phyloP scores from a whole-genome alignment of 257 asterid genomes.

The Plantago ovata region DNA sequence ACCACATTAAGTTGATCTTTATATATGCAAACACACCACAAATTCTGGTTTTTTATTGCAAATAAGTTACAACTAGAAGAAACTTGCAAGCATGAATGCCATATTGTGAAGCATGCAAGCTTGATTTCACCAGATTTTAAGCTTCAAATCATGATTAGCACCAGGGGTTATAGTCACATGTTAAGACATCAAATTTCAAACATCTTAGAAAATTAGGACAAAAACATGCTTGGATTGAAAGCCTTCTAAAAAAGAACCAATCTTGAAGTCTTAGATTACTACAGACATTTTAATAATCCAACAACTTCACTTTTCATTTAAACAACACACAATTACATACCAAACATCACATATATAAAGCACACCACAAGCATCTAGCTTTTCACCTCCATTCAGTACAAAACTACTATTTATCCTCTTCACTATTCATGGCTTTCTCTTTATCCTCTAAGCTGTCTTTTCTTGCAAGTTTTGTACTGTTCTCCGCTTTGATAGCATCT shows the following conservation, averaged over 20 bases:
- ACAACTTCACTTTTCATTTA: conserved; percentile 30
- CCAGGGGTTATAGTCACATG: neutral
- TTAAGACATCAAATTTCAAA: neutral
- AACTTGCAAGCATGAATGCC: too few relatives aligned
- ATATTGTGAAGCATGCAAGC: too few relatives aligned
- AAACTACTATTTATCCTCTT: conserved; percentile 1
- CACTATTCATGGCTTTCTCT: conserved; percentile 30
- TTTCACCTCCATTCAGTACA: conserved; percentile 17
- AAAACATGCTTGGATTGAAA: conserved; percentile 30
- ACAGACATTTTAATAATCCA: conserved; percentile 5
- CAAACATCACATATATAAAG: conserved; percentile 21
- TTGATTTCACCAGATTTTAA: too few relatives aligned
- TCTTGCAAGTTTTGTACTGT: conserved; percentile 26
- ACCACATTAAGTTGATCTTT: too few relatives aligned
- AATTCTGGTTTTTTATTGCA: too few relatives aligned
- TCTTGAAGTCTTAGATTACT: conserved; percentile 38
- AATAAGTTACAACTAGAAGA: too few relatives aligned
- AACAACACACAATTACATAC: conserved; percentile 26
- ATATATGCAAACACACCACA: too few relatives aligned
- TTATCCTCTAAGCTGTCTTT: conserved; percentile 29
- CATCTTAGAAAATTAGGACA: neutral
- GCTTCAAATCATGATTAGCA: too few relatives aligned
- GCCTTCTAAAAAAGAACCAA: conserved; percentile 28
- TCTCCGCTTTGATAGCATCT: conserved; percentile 15
- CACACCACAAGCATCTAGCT: conserved; percentile 12